Evolutionary conservation across 2,329 filamentous ascomycete genomes (phyloP), one percentile per base, ranked within the genome.

Genomic region (Neonectria punicea): DNA sequence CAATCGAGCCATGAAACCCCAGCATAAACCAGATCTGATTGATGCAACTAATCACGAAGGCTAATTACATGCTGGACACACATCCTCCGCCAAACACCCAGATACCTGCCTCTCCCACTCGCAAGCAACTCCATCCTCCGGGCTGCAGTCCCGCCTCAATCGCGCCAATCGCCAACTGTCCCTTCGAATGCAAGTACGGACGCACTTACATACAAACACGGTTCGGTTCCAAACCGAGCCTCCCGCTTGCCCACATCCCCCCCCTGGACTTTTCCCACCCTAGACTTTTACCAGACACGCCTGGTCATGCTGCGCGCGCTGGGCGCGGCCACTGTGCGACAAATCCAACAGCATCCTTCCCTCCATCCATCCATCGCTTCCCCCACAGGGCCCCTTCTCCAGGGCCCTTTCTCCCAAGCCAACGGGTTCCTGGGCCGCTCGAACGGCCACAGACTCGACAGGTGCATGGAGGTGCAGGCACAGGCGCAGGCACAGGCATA

Each of bases 341-440:
- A 66, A 68, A 66, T 65, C 44, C 50, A 54, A 47, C 55, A 39
- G 49, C 60, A 62, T 50, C 54, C 43, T 58, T 59, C 34, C 54
- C 43, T 41, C 49, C 54, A 22, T 58, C 49, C 46, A 53, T 32
- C 61, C 43, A 36, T 34, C 49, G 16, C 39, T 8, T 63, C 67
- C 65, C 69, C 65, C 70, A 63, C 49, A 69, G 53, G 56, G 62
- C 43, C 46, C 64, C 4, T 22, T 22, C 22, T 22, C 22, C 22
- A 22, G 22, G 22, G 22, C 22, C 22, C 22, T 22, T 22, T 53
- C 59, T 68, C 55, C 68, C 67, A 55, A 50, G 44, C 58, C 46
- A 64, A 64, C 59, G 69, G 71, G 67, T 65, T 67, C 65, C 47
- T 56, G 63, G 55, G 51, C 65, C 65, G 43, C 64, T 56, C 43